Evolutionary conservation across 2,329 filamentous ascomycete genomes (phyloP).

Genomic region (Aspergillus ochraceus): DNA sequence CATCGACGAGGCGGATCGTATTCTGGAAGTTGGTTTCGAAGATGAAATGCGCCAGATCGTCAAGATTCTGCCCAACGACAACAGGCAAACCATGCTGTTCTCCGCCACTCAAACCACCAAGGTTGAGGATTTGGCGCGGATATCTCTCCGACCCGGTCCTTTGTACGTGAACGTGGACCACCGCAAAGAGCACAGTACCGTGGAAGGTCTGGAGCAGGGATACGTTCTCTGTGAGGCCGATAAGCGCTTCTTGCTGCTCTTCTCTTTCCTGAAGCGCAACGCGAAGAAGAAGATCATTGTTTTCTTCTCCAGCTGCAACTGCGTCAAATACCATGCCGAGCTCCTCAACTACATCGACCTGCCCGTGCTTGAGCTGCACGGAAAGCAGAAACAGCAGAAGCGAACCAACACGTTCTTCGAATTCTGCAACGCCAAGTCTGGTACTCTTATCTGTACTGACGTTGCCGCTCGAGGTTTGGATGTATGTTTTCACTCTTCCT

Average conservation of each 20-base stretch:
- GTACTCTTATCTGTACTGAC: constrained; percentile 92
- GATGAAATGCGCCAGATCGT: constrained; percentile 97
- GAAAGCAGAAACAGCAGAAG: constrained; percentile 98
- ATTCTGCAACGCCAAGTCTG: constrained; percentile 81
- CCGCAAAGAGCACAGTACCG: constrained; percentile 83
- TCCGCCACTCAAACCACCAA: constrained; percentile 98
- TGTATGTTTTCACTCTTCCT: constrained; percentile 47
- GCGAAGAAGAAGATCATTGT: constrained; percentile 97
- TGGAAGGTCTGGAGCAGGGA: constrained; percentile 91
- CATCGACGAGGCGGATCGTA: constrained; percentile 91
- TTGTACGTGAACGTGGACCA: constrained; percentile 97
- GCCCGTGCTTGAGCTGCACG: constrained; percentile 81
- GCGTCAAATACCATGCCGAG: constrained; percentile 93
- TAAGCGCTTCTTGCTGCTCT: constrained; percentile 88
- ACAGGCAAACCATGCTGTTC: constrained; percentile 96
- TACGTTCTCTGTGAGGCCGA: constrained; percentile 93
- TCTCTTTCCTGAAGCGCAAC: constrained; percentile 90
- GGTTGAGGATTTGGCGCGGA: constrained; percentile 92
- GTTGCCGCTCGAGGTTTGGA: constrained; percentile 93
- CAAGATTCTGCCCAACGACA: constrained; percentile 84
- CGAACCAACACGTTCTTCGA: constrained; percentile 99
- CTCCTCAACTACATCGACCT: constrained; percentile 97
- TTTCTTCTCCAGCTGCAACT: constrained; percentile 90
- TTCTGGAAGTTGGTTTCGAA: constrained; percentile 96
- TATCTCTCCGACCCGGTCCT: constrained; percentile 86